A percentile compares a stretch with the other conserved stretches of the same genome.
Conservation (phyloP, 305 asterid genomes). For the Ajuga reptans region DNA sequence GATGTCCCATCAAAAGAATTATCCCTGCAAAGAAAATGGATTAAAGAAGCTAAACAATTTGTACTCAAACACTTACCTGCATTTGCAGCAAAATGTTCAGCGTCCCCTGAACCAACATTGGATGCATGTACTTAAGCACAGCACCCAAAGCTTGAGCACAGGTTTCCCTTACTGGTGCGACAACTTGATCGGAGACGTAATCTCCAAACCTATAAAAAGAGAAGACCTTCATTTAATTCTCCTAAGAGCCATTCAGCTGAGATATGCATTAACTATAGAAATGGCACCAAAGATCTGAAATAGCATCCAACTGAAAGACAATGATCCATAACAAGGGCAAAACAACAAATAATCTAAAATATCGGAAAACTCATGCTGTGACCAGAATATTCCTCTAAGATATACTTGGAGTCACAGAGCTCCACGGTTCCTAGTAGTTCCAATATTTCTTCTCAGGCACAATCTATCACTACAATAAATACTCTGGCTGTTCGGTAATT, state of each 20-base stretch:
- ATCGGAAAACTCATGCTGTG: background rate
- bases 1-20: constrained; percentile 18
- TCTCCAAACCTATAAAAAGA: constrained; percentile 75
- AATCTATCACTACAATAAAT: constrained; percentile 6
- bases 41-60: constrained; percentile 2
- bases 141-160: constrained; percentile 99
- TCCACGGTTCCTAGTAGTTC: constrained; percentile 6
- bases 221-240: constrained; percentile 23
- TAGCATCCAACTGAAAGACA: background rate
- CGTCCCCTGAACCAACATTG: constrained; percentile 62
- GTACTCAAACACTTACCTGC: constrained; percentile 66
- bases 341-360: background rate
- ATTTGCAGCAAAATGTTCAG: constrained; percentile 74
- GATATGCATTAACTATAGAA: background rate
- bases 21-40: background rate
- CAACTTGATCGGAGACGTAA: constrained; percentile 96
- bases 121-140: constrained; percentile 92
- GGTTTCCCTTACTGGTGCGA: constrained; percentile 98
- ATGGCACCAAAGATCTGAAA: background rate
- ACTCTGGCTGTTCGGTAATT: constrained; percentile 9
- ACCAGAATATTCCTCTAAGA: background rate
- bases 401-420: background rate
- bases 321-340: background rate
- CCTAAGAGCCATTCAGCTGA: background rate
- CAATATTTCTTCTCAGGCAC: constrained; percentile 10